Conservation (phyloP, 805 yeast species). For the Yamadazyma sp. region DNA sequence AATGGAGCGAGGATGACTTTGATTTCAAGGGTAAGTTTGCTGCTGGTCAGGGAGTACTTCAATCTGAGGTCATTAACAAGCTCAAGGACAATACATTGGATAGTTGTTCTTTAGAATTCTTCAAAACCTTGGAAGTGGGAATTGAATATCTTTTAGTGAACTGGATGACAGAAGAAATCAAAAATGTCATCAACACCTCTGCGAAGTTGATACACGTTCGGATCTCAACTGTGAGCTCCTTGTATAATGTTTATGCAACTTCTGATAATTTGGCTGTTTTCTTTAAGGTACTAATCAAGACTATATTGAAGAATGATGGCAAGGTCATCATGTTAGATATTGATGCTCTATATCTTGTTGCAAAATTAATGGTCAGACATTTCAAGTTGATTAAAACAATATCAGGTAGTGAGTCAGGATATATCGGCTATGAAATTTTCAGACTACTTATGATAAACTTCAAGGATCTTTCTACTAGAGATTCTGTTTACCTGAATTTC, state of each 20-base stretch:
- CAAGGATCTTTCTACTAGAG: constrained; percentile 34
- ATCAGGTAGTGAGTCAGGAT: constrained; percentile 29
- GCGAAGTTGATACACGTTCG: constrained; percentile 38
- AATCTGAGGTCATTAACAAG: constrained; percentile 31
- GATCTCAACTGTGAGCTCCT: constrained; percentile 27
- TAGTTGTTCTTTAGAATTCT: constrained; percentile 8
- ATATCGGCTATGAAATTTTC: constrained; percentile 37
- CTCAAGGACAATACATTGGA: constrained; percentile 23
- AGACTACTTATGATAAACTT: constrained; percentile 32
- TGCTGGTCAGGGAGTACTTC: constrained; percentile 34
- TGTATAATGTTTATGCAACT: constrained; percentile 33
- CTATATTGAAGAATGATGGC: constrained; percentile 38
- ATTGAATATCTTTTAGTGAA: constrained; percentile 46
- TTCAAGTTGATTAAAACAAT: constrained; percentile 34
- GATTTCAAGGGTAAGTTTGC: constrained; percentile 38
- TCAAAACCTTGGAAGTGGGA: constrained; percentile 37
- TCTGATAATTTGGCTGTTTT: constrained; percentile 45
- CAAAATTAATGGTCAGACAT: constrained; percentile 32
- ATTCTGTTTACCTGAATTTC: constrained; percentile 34
- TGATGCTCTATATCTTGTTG: constrained; percentile 40
- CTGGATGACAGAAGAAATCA: constrained; percentile 47
- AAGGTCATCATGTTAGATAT: constrained; percentile 39
- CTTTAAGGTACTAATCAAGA: constrained; percentile 34
- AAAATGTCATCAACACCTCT: constrained; percentile 32
- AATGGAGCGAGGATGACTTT: constrained; percentile 39